Evolutionary conservation across 2,329 filamentous ascomycete species (phyloP).

Genomic region (Thelonectria discophora): DNA sequence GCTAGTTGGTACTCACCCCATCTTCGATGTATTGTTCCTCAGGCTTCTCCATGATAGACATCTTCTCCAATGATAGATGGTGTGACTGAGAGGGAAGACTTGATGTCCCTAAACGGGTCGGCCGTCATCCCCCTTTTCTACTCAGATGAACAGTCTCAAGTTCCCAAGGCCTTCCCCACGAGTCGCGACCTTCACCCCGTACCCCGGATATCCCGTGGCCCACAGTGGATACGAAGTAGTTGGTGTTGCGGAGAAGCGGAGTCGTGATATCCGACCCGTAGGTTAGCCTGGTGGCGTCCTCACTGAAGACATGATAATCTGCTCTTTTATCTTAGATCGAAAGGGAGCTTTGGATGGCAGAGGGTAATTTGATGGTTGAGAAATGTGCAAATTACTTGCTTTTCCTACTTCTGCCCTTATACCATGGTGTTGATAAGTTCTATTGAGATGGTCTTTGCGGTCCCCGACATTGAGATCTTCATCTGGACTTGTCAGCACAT

Average conservation of each 20-base stretch:
- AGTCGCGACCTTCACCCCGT: conserved; percentile 2
- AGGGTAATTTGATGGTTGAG: too few species aligned
- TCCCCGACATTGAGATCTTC: not conserved
- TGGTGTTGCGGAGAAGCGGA: conserved; percentile 9
- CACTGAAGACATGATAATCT: too few species aligned
- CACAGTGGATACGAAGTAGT: conserved; percentile 7
- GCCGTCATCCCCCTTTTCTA: conserved; percentile 9
- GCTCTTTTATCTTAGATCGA: not conserved
- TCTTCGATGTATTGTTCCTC: conserved; percentile 20
- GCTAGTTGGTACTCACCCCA: conserved; percentile 7
- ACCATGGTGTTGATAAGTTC: not conserved
- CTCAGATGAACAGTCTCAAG: not conserved
- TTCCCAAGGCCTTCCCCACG: conserved; percentile 3
- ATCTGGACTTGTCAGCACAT: not conserved
- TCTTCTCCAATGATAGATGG: not conserved
- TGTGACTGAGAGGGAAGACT: not conserved
- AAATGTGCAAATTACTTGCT: too few species aligned
- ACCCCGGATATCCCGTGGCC: conserved; percentile 15
- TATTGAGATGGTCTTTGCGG: not conserved
- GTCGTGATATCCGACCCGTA: not conserved
- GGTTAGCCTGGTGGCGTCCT: too few species aligned
- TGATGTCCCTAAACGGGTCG: not conserved
- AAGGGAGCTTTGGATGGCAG: not conserved
- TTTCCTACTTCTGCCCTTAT: too few species aligned
- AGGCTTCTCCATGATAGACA: conserved; percentile 14